phyloP scores from a whole-genome alignment of 768 basidiomycete genomes.

The Collybia sp. region DNA sequence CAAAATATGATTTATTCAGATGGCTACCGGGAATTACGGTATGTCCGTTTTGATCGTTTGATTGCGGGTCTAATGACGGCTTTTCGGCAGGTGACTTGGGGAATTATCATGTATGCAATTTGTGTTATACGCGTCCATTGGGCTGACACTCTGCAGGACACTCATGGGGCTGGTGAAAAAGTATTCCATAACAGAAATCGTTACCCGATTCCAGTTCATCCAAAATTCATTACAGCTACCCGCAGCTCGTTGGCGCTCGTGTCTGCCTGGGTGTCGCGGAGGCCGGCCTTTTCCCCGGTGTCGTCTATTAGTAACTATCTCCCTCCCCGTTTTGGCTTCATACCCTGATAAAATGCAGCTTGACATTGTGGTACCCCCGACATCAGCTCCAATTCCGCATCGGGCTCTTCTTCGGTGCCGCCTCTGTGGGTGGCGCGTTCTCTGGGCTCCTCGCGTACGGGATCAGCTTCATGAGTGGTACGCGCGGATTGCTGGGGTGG shows the following conservation, averaged over 20 bases:
- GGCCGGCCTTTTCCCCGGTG: conserved; percentile 70
- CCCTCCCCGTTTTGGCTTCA: background rate
- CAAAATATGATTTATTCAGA: conserved; percentile 18
- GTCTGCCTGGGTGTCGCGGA: conserved; percentile 62
- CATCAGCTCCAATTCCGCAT: conserved; percentile 56
- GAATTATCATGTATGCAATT: conserved; percentile 47
- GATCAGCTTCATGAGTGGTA: conserved; percentile 48
- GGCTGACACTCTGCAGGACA: conserved; percentile 31
- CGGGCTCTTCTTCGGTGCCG: conserved; percentile 62
- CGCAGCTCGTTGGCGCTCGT: conserved; percentile 53
- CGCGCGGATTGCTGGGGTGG: conserved; percentile 47
- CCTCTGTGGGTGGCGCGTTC: conserved; percentile 60
- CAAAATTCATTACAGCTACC: conserved; percentile 38
- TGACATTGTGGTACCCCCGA: conserved; percentile 68
- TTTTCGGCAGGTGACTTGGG: conserved; percentile 53
- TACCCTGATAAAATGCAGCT: conserved; percentile 21
- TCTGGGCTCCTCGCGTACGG: conserved; percentile 55
- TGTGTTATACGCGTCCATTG: background rate
- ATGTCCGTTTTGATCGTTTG: conserved; percentile 11
- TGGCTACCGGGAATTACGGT: conserved; percentile 70
- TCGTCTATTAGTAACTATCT: conserved; percentile 59
- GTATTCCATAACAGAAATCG: background rate
- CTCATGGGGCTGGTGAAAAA: conserved; percentile 40
- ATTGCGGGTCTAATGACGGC: background rate
- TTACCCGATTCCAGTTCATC: background rate